Percentiles rank a stretch among this genome's conserved stretches.
Conservation (phyloP, 257 asterid genomes). For the Craterostigma plantagineum region DNA sequence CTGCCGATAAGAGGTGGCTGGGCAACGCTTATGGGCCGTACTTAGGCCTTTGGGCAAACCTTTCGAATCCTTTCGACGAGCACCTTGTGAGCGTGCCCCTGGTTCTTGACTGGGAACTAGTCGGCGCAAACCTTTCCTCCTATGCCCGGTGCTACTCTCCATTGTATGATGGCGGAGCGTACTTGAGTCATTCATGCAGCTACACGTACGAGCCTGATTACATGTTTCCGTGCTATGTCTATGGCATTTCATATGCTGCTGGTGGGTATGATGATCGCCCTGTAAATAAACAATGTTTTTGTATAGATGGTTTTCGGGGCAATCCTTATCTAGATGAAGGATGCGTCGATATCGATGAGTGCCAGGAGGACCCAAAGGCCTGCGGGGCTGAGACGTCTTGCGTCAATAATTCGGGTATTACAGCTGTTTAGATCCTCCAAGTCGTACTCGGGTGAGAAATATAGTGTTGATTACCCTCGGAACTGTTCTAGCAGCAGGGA, state of each 20-base stretch:
- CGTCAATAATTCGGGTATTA: constrained; percentile 3
- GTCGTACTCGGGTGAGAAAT: too few species aligned
- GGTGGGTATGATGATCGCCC: neutral
- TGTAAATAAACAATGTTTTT: constrained; percentile 4
- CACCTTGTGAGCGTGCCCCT: constrained; percentile 10
- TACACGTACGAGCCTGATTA: too few species aligned
- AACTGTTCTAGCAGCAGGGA: constrained; percentile 1
- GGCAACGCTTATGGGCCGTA: constrained; percentile 2
- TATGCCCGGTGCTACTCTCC: neutral
- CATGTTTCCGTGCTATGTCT: too few species aligned
- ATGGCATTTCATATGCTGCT: neutral
- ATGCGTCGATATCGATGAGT: constrained; percentile 15
- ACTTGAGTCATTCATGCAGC: too few species aligned
- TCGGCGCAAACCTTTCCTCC: neutral
- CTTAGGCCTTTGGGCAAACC: constrained; percentile 8
- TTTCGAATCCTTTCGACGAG: constrained; percentile 12
- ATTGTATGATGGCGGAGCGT: too few species aligned
- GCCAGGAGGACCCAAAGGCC: too few species aligned
- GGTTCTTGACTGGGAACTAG: constrained; percentile 18
- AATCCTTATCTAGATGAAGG: constrained; percentile 19
- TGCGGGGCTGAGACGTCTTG: neutral
- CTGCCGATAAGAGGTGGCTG: constrained; percentile 13
- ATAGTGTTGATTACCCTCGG: constrained; percentile 1
- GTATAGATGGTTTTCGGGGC: constrained; percentile 9
- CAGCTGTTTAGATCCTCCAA: neutral